Evolutionary conservation across 352 stramenopile species (phyloP), one percentile per base, ranked within the genome.

Genomic region (Pythium dissimile): DNA sequence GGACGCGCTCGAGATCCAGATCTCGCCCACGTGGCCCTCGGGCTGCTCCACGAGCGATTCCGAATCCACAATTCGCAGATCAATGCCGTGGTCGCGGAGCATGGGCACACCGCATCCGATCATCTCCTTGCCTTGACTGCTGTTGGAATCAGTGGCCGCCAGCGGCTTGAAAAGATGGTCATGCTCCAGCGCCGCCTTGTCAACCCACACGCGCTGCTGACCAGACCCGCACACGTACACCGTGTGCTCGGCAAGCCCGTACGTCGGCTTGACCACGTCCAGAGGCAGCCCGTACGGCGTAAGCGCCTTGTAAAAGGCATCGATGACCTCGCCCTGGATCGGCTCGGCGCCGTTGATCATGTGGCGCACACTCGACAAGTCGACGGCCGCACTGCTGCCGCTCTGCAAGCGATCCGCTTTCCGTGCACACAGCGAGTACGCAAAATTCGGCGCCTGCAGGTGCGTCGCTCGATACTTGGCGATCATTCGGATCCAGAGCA

Each of bases 221-320:
- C 96, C 97, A 37, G 90, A 88, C 16, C 95, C 96, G 50, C 92
- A 98, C 48, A 99, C 97, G 71, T 98, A 99, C 30, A 99, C 97
- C 1, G 96, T 99, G 70, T 98, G 93, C 75, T 99, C 97, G 10
- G 97, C 97, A n/a, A 99, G 75, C n/a, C 97, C 97, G 71, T 99
- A 99, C 15, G 94, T 99, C 3, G 96, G 96, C 59, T 94, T 97
- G 54, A 99, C 92, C 5, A 98, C 94, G 30, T 78, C 80, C 1
- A 72, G 42, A 1, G 54, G 43, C 2, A 99, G 72, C 12, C 94
- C 92, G 65, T 89, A 97, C 7, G 74, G 81, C 45, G 59, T 68
- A 72, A 99, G 99, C 2, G 80, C 84, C 5, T 66, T 69, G 59
- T 96, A 89, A 50, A 98, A 98, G 2, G 67, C 71, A 41, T 96